Base-by-base conservation (phyloP, 179 eudicot genomes). In the Sideroxylon spinosum region DNA sequence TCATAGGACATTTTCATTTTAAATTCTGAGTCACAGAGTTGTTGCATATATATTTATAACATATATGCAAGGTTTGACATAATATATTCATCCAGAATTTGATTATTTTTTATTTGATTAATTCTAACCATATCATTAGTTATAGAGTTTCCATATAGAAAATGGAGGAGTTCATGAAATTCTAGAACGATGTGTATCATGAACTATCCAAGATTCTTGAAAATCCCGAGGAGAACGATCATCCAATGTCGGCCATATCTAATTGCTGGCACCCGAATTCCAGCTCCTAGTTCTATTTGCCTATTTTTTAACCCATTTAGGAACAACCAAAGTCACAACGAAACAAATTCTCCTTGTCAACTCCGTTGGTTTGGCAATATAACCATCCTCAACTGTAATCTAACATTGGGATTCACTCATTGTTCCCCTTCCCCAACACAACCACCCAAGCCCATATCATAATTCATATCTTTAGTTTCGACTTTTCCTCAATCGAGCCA, bases 381-480 rank as follows among this genome's bases (percentile, higher is more conserved):
- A 64, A 48, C 28, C 7, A 56, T 65, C 23, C 5, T 62, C 22
- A 59, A 76, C 23, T 10, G 25, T 1, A 14, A 13, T 64, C 19
- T 73, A 73, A 60, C 78, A 64, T 65, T 74, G 70, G 32, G 16
- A 66, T 82, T 57, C 44, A 37, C 44, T 37, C 44, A 37, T 37
- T 37, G 44, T 37, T 13, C 29, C 73, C 20, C 62, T 55, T 17
- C 14, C 32, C 17, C 44, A n/a, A 16, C 23, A 28, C 46, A 59
- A 50, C 75, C 2, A 67, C 56, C 49, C 53, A 71, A 63, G n/a
- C 11, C 44, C 3, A 37, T 37, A 37, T 37, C 44, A 37, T 37
- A 37, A 37, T 37, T 37, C 44, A 37, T 37, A 3, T 48, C 17
- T 32, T 59, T 25, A 48, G 17, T 19, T 23, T 48, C 5, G 1